Evolutionary conservation across 257 asterid genomes (phyloP).

Genomic region (Anisodus acutangulus): DNA sequence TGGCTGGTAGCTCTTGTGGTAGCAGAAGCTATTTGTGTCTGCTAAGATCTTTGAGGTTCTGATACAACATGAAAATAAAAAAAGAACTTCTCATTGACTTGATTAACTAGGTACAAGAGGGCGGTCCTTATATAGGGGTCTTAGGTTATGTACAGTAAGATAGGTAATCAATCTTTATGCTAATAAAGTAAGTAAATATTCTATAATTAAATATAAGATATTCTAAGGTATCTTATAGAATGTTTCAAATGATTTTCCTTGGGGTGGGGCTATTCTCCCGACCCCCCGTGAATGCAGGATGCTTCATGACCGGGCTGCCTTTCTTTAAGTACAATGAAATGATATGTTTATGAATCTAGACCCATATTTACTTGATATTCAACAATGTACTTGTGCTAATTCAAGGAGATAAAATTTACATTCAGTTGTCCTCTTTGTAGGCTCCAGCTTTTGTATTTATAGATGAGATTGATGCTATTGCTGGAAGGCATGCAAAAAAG

Average conservation of each 20-base stretch:
- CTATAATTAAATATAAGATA: background rate
- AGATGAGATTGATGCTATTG: constrained; percentile 99
- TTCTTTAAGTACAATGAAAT: background rate
- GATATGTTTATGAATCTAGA: constrained; percentile 1
- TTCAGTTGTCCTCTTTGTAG: constrained; percentile 49
- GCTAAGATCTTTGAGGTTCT: background rate
- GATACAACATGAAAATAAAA: background rate
- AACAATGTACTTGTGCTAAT: background rate
- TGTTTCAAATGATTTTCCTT: background rate
- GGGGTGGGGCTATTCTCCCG: background rate
- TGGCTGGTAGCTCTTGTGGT: background rate
- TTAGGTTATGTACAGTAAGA: background rate
- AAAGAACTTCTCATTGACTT: background rate
- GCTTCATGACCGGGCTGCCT: background rate
- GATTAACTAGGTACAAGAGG: background rate
- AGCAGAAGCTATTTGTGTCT: background rate
- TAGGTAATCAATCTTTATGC: background rate
- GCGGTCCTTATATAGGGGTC: background rate
- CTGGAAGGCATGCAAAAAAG: constrained; percentile 92
- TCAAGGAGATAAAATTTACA: constrained; percentile 28
- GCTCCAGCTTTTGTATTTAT: constrained; percentile 96
- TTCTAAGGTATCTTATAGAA: background rate
- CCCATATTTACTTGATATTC: background rate
- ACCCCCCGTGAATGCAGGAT: background rate
- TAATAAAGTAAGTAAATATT: background rate